These are phyloP conservation scores for Cladophialophora yegresii DNA, from an alignment of 2,329 filamentous ascomycete species.

Conservation along the genomic window DNA sequence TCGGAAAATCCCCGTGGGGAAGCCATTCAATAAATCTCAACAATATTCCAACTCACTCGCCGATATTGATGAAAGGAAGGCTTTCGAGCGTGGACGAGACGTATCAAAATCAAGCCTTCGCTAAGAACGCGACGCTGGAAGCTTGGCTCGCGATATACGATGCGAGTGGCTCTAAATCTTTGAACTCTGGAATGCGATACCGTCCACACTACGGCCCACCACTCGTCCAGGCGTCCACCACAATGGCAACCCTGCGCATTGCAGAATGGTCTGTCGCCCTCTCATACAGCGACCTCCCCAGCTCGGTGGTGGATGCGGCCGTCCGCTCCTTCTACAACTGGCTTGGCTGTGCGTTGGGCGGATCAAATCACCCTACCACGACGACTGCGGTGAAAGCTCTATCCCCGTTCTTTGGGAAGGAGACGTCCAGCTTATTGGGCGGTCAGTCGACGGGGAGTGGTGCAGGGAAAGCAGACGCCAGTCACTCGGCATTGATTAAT, in stretches of 20 bases:
- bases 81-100: too few relatives aligned
- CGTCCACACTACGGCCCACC: not conserved
- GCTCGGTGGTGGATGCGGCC: slow-evolving; percentile 48
- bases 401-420: slow-evolving; percentile 43
- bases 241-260: slow-evolving; percentile 48
- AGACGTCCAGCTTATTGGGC: slow-evolving; percentile 45
- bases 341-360: slow-evolving; percentile 57
- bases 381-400: slow-evolving; percentile 44
- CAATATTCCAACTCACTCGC: not conserved
- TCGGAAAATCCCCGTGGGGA: not conserved
- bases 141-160: not conserved
- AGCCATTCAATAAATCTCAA: not conserved
- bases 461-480: slow-evolving; percentile 19
- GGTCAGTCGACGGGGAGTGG: not conserved
- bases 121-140: not conserved
- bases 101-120: not conserved
- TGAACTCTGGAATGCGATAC: not conserved
- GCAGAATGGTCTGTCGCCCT: slow-evolving; percentile 53
- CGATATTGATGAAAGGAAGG: not conserved
- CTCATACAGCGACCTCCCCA: slow-evolving; percentile 46
- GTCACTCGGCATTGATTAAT: slow-evolving; percentile 55
- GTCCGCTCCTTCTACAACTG: slow-evolving; percentile 57
- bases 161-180: not conserved
- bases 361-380: slow-evolving; percentile 52
- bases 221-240: not conserved